phyloP scores from a whole-genome alignment of 306 rosid species.

The Cicer pinnatifidum region DNA sequence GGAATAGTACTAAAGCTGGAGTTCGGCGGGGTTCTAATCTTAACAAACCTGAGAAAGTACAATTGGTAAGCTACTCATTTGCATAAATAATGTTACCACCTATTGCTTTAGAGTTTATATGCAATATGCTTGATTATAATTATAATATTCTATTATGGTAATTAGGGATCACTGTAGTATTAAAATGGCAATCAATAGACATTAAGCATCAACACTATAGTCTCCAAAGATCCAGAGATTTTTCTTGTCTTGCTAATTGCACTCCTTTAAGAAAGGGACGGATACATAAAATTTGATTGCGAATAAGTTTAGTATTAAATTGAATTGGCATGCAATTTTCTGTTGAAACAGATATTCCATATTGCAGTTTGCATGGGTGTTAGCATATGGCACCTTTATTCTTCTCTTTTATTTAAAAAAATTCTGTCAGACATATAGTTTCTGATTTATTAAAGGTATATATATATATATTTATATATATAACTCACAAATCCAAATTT shows the following conservation, averaged over 20 bases:
- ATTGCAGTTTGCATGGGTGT: constrained; percentile 37
- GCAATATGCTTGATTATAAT: constrained; percentile 1
- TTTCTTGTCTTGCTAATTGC: constrained; percentile 11
- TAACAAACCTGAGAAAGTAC: constrained; percentile 92
- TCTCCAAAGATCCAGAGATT: constrained; percentile 17
- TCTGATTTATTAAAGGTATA: constrained; percentile 33
- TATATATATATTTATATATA: background rate
- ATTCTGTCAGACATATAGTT: constrained; percentile 3
- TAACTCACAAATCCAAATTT: constrained; percentile 22
- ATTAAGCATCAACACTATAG: constrained; percentile 18
- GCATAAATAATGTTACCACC: constrained; percentile 31
- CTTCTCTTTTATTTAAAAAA: background rate
- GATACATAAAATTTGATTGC: constrained; percentile 25
- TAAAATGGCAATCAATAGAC: constrained; percentile 34
- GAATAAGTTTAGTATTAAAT: constrained; percentile 14
- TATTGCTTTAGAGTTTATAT: constrained; percentile 21
- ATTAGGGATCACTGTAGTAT: constrained; percentile 17
- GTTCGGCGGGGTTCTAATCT: constrained; percentile 87
- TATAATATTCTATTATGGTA: constrained; percentile 30
- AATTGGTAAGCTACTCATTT: constrained; percentile 66
- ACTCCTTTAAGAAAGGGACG: constrained; percentile 33
- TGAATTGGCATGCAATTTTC: background rate
- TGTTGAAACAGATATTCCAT: constrained; percentile 33
- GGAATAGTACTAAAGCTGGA: constrained; percentile 61
- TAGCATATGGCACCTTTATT: constrained; percentile 16